phyloP scores from a whole-genome alignment of 441 rosid species.

The Eutrema salsugineum region DNA sequence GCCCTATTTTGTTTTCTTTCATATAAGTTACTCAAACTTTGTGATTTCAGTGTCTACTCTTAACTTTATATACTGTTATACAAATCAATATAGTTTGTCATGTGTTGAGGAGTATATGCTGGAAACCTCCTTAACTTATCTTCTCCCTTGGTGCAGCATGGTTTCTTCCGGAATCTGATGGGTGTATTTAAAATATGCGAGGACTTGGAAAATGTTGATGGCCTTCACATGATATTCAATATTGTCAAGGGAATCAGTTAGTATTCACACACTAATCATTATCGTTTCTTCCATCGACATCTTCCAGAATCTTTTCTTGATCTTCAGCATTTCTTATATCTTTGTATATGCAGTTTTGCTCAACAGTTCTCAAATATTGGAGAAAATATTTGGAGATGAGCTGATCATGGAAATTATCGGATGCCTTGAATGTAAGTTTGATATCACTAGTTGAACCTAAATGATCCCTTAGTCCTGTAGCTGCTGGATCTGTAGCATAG shows the following conservation, averaged over 20 bases:
- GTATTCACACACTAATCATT: conserved; percentile 29
- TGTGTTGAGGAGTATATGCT: neutral
- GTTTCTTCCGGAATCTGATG: conserved; percentile 84
- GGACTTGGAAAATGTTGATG: conserved; percentile 82
- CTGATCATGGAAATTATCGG: conserved; percentile 94
- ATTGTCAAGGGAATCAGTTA: conserved; percentile 92
- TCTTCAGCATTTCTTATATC: conserved; percentile 23
- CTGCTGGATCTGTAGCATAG: neutral
- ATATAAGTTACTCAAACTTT: neutral
- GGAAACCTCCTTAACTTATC: conserved; percentile 5
- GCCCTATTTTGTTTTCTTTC: neutral
- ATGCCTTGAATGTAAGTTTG: conserved; percentile 91
- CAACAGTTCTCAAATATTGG: conserved; percentile 87
- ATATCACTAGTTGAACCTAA: conserved; percentile 4
- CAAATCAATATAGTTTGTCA: neutral
- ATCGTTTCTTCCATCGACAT: conserved; percentile 6
- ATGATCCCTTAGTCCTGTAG: conserved; percentile 2
- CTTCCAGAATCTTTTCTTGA: neutral
- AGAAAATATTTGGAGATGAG: conserved; percentile 93
- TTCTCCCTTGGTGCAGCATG: conserved; percentile 63
- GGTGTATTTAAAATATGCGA: conserved; percentile 84
- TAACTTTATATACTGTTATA: neutral
- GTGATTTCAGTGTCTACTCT: conserved; percentile 5
- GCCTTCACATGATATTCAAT: conserved; percentile 93
- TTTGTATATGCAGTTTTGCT: conserved; percentile 71